Percentiles rank a stretch among this genome's conserved stretches.
These are phyloP conservation scores for Cicer bijugum DNA, from an alignment of 306 rosid species.

Conservation along the genomic window DNA sequence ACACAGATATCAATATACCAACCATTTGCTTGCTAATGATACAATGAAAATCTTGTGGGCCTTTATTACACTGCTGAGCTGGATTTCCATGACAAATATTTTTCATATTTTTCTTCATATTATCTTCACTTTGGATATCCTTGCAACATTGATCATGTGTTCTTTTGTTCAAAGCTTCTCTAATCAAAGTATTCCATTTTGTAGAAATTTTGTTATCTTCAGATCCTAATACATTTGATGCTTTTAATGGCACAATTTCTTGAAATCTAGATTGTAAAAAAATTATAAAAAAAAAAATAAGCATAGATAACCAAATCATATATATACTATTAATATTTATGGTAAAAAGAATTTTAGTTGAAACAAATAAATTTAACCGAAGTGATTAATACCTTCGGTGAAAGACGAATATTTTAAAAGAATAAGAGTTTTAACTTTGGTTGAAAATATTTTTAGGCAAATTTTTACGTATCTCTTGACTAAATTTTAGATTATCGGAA, in stretches of 20 bases:
- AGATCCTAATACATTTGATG: conserved; percentile 71
- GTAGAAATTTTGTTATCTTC: conserved; percentile 57
- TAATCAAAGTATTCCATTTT: conserved; percentile 72
- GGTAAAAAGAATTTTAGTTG: too few relatives aligned
- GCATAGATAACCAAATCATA: background rate
- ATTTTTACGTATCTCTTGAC: too few relatives aligned
- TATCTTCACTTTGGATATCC: conserved; percentile 3
- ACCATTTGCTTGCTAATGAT: conserved; percentile 90
- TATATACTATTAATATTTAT: background rate
- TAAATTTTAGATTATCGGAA: too few relatives aligned
- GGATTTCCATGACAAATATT: conserved; percentile 10
- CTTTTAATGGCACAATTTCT: conserved; percentile 81
- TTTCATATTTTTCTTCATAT: background rate
- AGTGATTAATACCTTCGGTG: too few relatives aligned
- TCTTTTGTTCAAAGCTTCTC: conserved; percentile 69
- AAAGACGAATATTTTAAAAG: too few relatives aligned
- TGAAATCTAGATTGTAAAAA: conserved; percentile 61
- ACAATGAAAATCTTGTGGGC: conserved; percentile 59
- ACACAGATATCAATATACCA: conserved; percentile 75
- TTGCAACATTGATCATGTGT: background rate
- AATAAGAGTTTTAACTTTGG: too few relatives aligned
- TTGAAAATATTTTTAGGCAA: too few relatives aligned
- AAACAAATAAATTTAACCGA: too few relatives aligned
- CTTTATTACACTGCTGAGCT: conserved; percentile 19
- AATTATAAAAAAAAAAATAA: background rate